These are phyloP conservation scores for Megacollybia platyphylla DNA, from an alignment of 1,284 basidiomycete species.

Conservation along the genomic window DNA sequence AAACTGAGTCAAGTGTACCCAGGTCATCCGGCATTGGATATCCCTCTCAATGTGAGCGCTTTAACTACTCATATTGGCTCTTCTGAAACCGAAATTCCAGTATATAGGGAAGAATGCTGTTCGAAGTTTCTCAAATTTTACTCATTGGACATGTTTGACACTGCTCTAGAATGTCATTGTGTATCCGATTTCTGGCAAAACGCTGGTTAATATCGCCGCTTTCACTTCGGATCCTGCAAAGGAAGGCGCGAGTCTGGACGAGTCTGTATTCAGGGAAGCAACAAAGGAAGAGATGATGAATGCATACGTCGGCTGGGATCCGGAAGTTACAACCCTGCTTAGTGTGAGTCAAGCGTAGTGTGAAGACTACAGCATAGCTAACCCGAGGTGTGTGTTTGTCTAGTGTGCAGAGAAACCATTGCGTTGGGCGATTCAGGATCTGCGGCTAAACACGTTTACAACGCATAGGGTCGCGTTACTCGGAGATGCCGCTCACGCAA, in stretches of 20 bases:
- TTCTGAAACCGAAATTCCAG: slow-evolving; percentile 17
- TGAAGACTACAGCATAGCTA: too few relatives aligned
- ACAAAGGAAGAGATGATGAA: slow-evolving; percentile 16
- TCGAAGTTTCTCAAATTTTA: neutral
- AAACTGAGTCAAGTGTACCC: too few relatives aligned
- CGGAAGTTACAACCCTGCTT: slow-evolving; percentile 23
- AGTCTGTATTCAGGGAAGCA: slow-evolving; percentile 20
- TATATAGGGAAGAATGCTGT: slow-evolving; percentile 29
- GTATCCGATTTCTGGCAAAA: slow-evolving; percentile 29
- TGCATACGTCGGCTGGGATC: slow-evolving; percentile 26
- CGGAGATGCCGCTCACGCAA: too few relatives aligned
- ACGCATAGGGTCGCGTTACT: too few relatives aligned
- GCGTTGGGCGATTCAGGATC: too few relatives aligned
- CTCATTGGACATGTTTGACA: neutral
- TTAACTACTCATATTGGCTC: too few relatives aligned
- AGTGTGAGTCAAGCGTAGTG: slow-evolving; percentile 15
- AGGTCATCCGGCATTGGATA: too few relatives aligned
- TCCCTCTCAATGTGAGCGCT: too few relatives aligned
- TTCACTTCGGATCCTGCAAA: slow-evolving; percentile 17
- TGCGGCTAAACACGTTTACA: too few relatives aligned
- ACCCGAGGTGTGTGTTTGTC: too few relatives aligned
- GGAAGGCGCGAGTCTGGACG: slow-evolving; percentile 21
- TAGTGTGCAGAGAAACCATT: too few relatives aligned
- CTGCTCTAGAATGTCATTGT: slow-evolving; percentile 24
- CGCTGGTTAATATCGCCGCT: slow-evolving; percentile 28